Percentiles rank a stretch among this genome's conserved stretches.
Evolutionary conservation across 2,329 filamentous ascomycete species (phyloP).

Genomic region (Gaeumannomyces sp.): DNA sequence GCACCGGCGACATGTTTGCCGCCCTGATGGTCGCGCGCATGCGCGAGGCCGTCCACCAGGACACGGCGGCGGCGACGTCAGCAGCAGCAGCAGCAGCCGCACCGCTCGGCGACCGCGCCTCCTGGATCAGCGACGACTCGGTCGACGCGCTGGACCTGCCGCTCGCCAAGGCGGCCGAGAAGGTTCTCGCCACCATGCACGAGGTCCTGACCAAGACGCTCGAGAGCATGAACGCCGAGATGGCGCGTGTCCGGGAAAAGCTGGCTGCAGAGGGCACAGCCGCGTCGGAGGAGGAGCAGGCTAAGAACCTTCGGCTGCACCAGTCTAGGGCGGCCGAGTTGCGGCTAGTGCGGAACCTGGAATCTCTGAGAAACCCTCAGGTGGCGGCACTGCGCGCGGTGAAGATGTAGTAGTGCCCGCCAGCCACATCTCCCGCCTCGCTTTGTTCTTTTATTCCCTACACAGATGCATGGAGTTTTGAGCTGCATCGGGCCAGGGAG

Average conservation of each 20-base stretch:
- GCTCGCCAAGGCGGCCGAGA: conserved; percentile 75
- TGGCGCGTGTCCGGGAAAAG: conserved; percentile 36
- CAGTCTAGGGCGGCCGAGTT: conserved; percentile 85
- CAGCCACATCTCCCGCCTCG: background rate
- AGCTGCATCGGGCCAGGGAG: background rate
- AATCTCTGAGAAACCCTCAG: conserved; percentile 59
- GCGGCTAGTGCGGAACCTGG: conserved; percentile 69
- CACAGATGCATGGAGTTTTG: background rate
- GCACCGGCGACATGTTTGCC: conserved; percentile 98
- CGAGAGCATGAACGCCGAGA: conserved; percentile 51
- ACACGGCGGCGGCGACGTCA: conserved; percentile 19
- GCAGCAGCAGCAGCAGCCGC: conserved; percentile 25
- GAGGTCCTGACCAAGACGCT: conserved; percentile 67
- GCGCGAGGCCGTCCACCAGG: conserved; percentile 66
- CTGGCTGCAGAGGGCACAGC: conserved; percentile 34
- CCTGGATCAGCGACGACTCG: conserved; percentile 73
- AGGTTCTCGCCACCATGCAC: conserved; percentile 90
- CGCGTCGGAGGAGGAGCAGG: conserved; percentile 15
- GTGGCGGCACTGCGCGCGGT: conserved; percentile 53
- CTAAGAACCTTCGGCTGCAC: conserved; percentile 57
- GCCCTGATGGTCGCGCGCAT: conserved; percentile 83
- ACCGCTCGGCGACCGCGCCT: conserved; percentile 44
- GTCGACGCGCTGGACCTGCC: conserved; percentile 67
- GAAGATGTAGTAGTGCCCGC: conserved; percentile 31
- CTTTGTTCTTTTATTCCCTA: background rate